phyloP scores from a whole-genome alignment of 2,329 filamentous ascomycete species.

The Aureobasidium sp. region DNA sequence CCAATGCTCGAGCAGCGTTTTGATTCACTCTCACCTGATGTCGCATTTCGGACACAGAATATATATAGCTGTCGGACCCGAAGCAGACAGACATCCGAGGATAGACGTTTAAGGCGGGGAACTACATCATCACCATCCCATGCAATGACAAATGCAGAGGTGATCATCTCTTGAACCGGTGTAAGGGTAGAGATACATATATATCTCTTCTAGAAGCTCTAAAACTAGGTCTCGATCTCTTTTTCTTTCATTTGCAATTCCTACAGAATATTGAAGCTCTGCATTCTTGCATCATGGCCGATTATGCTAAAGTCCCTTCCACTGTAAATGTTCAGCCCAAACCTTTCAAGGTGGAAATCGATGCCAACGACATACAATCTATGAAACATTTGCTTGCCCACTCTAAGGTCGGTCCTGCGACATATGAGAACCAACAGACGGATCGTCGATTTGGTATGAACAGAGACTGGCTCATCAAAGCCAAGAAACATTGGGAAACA shows the following conservation, averaged over 20 bases:
- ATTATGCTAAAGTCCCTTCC: conserved; percentile 30
- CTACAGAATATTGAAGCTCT: background rate
- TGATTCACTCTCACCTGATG: no score
- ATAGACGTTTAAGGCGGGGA: no score
- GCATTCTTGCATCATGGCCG: conserved; percentile 18
- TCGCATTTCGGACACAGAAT: no score
- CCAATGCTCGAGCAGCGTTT: no score
- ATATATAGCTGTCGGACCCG: no score
- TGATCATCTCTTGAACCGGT: background rate
- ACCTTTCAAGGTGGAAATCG: conserved; percentile 39
- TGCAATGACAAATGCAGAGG: no score
- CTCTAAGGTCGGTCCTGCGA: conserved; percentile 42
- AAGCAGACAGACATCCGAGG: no score
- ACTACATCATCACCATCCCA: no score
- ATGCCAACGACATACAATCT: conserved; percentile 39
- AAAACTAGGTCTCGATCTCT: no score
- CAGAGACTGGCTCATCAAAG: conserved; percentile 40
- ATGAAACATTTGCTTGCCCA: conserved; percentile 43
- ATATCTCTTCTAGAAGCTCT: no score
- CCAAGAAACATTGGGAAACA: conserved; percentile 31
- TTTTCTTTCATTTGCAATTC: no score
- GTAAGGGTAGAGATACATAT: no score
- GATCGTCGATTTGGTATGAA: conserved; percentile 41
- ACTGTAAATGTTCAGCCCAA: conserved; percentile 31
- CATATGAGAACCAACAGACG: conserved; percentile 43